Evolutionary conservation across 164 flowering plant species (phyloP), one percentile per base, ranked within the genome.

Genomic region (Vitis rupestris): DNA sequence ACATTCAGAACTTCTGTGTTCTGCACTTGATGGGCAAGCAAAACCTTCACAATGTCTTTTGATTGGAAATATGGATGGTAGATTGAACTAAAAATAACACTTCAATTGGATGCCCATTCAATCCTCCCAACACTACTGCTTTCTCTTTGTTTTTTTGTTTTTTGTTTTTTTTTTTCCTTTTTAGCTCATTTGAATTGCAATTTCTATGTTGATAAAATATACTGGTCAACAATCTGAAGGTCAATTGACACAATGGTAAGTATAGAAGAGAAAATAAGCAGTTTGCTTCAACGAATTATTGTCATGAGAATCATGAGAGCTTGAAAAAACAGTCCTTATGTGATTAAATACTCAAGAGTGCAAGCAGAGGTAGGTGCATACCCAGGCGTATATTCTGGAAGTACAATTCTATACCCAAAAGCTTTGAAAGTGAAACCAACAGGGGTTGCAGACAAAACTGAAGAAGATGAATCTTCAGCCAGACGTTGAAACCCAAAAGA

Each of bases 371-470:
- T 49, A 63, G 60, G 31, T 27, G 69, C 82, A 72, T 83, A 92
- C 98, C 98, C 98, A 49, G 93, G 98, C 27, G 98, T 83, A 80
- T 83, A 85, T 80, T 85, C 86, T 16, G 98, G 96, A 75, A 92
- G 82, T 37, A 86, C 31, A 72, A 89, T 27, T 74, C 69, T 81
- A 72, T 82, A 79, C 51, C 93, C 88, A 68, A 89, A 90, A 68
- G 81, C 80, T 63, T 82, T 83, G 71, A 92, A 82, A 69, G 76
- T 75, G 78, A 89, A 92, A 63, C 92, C 91, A 68, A 37, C 75
- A 79, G 84, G 57, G 8, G 86, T 37, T 63, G 75, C 67, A 65
- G 75, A 72, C 37, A 78, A 54, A 59, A 66, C 65, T 63, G 85
- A 75, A 67, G 90, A 65, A n/a, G 85, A 66, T 27, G 93, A 83